Percentiles rank a stretch among this genome's conserved stretches.
Conservation (phyloP, 2,329 filamentous ascomycete genomes). For the Davidsoniella eucalypti region DNA sequence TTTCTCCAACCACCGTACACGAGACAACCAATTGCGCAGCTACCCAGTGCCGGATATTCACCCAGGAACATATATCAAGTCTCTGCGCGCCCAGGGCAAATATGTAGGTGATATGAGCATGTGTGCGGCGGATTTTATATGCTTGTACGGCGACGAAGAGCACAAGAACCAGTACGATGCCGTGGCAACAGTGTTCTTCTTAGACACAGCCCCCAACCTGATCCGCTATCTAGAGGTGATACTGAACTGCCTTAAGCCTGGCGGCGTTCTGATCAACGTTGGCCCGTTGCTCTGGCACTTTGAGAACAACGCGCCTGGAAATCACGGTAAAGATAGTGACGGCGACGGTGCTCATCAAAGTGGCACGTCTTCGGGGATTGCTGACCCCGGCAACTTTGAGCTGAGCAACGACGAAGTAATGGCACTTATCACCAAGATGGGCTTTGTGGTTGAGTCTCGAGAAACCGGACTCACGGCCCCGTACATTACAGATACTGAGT, state of each 20-base stretch:
- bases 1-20: constrained; percentile 69
- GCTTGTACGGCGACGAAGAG: constrained; percentile 55
- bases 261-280: constrained; percentile 75
- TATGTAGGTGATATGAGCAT: constrained; percentile 63
- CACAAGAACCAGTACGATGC: constrained; percentile 55
- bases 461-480: constrained; percentile 49
- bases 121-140: constrained; percentile 83
- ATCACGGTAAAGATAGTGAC: constrained; percentile 35
- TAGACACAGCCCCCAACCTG: constrained; percentile 89
- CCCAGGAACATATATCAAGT: constrained; percentile 38
- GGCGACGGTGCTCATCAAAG: constrained; percentile 33
- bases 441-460: constrained; percentile 55
- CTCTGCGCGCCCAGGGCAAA: constrained; percentile 3
- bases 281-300: constrained; percentile 94
- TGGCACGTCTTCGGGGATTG: constrained; percentile 49
- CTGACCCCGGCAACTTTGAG: constrained; percentile 79
- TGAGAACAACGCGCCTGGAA: constrained; percentile 52
- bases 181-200: constrained; percentile 84
- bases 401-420: constrained; percentile 79
- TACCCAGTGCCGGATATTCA: constrained; percentile 71
- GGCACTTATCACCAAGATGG: constrained; percentile 53
- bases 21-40: constrained; percentile 56
- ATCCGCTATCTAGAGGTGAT: constrained; percentile 82
- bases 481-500: constrained; percentile 72
- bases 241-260: constrained; percentile 54